Evolutionary conservation across 148 eudicot genomes (phyloP), one percentile per base, ranked within the genome.

Genomic region (Silene conica): DNA sequence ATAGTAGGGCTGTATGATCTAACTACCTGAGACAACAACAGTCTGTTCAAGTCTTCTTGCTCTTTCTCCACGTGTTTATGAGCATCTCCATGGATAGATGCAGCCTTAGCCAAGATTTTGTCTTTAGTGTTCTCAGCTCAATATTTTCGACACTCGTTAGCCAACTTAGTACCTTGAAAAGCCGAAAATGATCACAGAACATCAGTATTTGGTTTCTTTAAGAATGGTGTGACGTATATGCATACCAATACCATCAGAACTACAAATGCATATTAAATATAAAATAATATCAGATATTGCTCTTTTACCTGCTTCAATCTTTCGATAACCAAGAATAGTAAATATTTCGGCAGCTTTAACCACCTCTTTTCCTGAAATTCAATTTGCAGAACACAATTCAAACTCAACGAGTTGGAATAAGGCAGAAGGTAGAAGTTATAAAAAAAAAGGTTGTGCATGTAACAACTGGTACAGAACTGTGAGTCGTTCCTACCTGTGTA

Each of bases 131-230:
- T 89, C 74, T 94, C 98, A 83, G 86, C 82, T 70, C 97, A 97
- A 82, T 92, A 94, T 80, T 85, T 91, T 85, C 89, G 82, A 82
- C 98, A 94, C 76, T 94, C 98, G 80, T 92, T 97, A 16, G 98
- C 89, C 83, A 94, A 85, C 84, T 92, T 94, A 79, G 90, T 87
- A 73, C 96, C 98, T 94, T 73, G 56, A 50, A 21, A 69, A 7
- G 7, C 46, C 23, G 52, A 50, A 46, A 28, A 31, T 25, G 7
- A 64, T 18, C 14, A 63, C n/a, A 23, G n/a, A 34, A 34, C 67
- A 38, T 66, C 69, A n/a, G n/a, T n/a, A n/a, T n/a, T n/a, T n/a
- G n/a, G n/a, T n/a, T n/a, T n/a, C n/a, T n/a, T n/a, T n/a, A n/a
- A n/a, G n/a, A n/a, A n/a, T n/a, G n/a, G n/a, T n/a, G n/a, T n/a